phyloP scores from a whole-genome alignment of 441 rosid genomes.

The Viola pubescens region DNA sequence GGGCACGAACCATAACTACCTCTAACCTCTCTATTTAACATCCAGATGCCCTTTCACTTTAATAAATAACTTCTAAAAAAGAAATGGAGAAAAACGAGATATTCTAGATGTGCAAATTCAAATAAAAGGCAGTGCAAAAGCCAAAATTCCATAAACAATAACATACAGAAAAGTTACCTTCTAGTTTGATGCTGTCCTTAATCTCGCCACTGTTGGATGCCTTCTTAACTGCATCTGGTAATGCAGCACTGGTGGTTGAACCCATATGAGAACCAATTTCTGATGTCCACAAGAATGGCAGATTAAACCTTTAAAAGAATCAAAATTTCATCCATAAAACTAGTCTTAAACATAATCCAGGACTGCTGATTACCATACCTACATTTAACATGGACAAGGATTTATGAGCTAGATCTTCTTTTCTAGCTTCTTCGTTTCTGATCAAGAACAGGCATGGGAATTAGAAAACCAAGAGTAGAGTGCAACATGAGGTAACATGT shows the following conservation, averaged over 20 bases:
- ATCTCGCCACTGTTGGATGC: conserved; percentile 34
- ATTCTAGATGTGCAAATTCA: not conserved
- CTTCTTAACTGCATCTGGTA: conserved; percentile 38
- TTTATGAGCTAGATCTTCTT: conserved; percentile 40
- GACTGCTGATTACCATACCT: conserved; percentile 28
- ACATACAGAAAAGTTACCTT: conserved; percentile 43
- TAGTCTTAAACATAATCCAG: conserved; percentile 10
- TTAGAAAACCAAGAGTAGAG: conserved; percentile 9
- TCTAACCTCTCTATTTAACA: no score
- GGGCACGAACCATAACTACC: no score
- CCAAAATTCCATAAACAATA: not conserved
- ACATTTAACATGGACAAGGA: conserved; percentile 36
- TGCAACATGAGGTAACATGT: not conserved
- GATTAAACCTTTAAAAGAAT: conserved; percentile 10
- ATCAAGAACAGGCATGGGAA: conserved; percentile 15
- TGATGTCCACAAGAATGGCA: conserved; percentile 17
- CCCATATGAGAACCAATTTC: conserved; percentile 23
- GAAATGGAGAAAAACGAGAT: no score
- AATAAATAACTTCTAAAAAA: no score
- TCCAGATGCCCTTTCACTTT: no score
- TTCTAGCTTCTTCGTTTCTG: conserved; percentile 22
- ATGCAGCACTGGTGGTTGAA: conserved; percentile 29
- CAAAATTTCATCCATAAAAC: conserved; percentile 3
- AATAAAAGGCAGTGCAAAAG: not conserved
- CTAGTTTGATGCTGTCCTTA: conserved; percentile 52